A percentile compares a stretch with the other conserved stretches of the same genome.
Conservation (phyloP, 768 basidiomycete genomes). For the Chalciporus sphaerocephalus region DNA sequence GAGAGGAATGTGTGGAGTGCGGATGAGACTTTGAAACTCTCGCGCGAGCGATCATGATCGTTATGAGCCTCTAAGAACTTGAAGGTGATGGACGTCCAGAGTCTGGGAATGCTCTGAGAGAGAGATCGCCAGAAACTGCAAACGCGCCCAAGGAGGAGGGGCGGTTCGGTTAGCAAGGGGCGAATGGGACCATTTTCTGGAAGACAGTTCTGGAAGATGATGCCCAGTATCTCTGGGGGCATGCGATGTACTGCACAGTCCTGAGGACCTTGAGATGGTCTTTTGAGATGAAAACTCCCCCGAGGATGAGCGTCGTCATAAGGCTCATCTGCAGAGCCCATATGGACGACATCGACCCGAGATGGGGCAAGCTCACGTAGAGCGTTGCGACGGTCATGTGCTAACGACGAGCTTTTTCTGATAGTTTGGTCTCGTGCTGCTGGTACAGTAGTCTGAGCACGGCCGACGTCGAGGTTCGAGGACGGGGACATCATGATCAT, state of each 20-base stretch:
- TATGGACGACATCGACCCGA: not conserved
- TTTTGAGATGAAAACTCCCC: not conserved
- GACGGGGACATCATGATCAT: no score
- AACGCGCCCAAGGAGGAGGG: constrained; percentile 24
- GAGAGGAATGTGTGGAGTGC: constrained; percentile 23
- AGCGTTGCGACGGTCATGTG: not conserved
- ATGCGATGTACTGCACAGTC: constrained; percentile 9
- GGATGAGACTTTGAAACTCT: constrained; percentile 11
- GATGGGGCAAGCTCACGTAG: not conserved
- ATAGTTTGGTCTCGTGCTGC: constrained; percentile 8
- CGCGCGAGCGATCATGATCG: constrained; percentile 21
- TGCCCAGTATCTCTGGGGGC: constrained; percentile 38
- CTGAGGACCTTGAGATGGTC: not conserved
- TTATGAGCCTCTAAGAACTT: constrained; percentile 19
- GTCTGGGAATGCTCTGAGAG: constrained; percentile 11
- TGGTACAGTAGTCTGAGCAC: not conserved
- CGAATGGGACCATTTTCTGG: not conserved
- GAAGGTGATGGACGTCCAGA: constrained; percentile 27
- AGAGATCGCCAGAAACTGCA: constrained; percentile 26
- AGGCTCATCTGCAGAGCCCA: not conserved
- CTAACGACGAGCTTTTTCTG: not conserved
- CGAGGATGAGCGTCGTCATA: not conserved
- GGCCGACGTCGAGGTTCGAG: not conserved
- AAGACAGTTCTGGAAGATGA: constrained; percentile 23
- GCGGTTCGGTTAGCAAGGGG: constrained; percentile 8